Evolutionary conservation across 805 yeast species (phyloP), one percentile per base, ranked within the genome.

Genomic region (Starmera dryadoides): DNA sequence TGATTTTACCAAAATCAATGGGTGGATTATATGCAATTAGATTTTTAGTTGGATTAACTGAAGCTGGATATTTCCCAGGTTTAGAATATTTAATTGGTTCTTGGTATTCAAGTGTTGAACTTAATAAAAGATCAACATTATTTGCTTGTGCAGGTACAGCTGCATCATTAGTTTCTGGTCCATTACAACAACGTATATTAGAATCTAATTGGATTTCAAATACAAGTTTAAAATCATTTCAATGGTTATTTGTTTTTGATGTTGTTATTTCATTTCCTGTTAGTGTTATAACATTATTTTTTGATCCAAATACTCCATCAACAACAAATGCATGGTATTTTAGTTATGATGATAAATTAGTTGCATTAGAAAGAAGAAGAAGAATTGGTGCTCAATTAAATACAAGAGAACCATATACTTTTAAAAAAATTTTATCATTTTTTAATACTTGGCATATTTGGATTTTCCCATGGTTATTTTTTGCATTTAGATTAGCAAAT

Each of bases 401-500:
- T 36, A 56, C 62, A 9, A 51, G 64, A 49, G 57, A 56, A 26
- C 63, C 56, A 26, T 68, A 67, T 44, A 62, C 72, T 3, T 53
- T 59, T 60, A 34, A 39, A 11, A 64, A 62, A 38, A 56, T 69
- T 40, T 65, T 62, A 40, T 33, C 58, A 1, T 63, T 61, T 42
- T 67, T 68, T 51, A 56, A 45, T 37, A 64, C 73, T 2, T 69
- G 75, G 75, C 74, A 69, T 50, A 53, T 68, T 21, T 65, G 48
- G 29, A 67, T 68, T 20, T 69, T 69, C 47, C 73, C 73, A 18
- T 16, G 21, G 21, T 17, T 31, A 18, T 31, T 16, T 10, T 8
- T 18, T 4, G 3, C 8, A 4, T 31, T 31, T 15, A 12, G 34
- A 11, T 10, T 31, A 6, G 34, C 23, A 9, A 18, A 31, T 31